phyloP scores from a whole-genome alignment of 129 eudicot genomes.

The Flaveria trinervia region DNA sequence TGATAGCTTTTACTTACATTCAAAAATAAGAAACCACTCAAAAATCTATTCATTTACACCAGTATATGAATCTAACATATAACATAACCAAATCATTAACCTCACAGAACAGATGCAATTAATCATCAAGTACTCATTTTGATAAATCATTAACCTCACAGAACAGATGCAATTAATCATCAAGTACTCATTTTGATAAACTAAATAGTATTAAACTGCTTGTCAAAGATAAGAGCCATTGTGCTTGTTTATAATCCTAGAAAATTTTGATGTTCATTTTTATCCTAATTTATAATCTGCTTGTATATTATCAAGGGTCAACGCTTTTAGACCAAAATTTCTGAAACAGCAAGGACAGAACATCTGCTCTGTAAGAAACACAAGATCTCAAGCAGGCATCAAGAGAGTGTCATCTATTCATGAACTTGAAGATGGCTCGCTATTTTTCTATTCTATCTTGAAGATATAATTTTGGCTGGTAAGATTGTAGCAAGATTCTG shows the following conservation, averaged over 20 bases:
- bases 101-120: not conserved
- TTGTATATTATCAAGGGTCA: not conserved
- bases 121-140: no score
- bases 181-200: constrained; percentile 5
- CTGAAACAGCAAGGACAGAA: not conserved
- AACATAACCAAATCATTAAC: constrained; percentile 2
- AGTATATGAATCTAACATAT: not conserved
- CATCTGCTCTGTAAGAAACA: not conserved
- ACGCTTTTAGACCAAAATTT: constrained; percentile 7
- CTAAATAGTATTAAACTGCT: not conserved
- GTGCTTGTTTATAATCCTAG: not conserved
- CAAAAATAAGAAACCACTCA: not conserved
- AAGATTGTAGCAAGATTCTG: not conserved
- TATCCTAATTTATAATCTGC: not conserved
- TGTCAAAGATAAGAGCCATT: not conserved
- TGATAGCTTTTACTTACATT: not conserved
- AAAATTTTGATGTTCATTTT: not conserved
- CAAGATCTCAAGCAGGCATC: not conserved
- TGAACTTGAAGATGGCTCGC: not conserved
- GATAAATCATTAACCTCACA: not conserved
- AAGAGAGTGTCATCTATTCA: not conserved
- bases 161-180: not conserved
- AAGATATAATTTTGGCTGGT: not conserved
- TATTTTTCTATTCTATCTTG: not conserved
- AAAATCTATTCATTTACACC: not conserved